Evolutionary conservation across 2,329 filamentous ascomycete species (phyloP), one percentile per base, ranked within the genome.

Genomic region (Cladosporium sp.): DNA sequence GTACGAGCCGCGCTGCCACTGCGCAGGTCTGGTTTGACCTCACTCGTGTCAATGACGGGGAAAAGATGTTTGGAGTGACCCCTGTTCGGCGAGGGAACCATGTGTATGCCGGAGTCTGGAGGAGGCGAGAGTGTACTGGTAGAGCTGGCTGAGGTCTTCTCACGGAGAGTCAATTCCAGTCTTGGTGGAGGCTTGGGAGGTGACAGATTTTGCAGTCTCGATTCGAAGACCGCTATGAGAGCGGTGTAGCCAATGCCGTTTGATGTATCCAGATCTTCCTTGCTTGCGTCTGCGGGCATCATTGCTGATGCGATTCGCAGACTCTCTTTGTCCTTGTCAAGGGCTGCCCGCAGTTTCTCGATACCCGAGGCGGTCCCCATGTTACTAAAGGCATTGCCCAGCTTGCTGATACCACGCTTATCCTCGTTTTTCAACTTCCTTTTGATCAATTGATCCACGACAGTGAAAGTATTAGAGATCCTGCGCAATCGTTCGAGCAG

Each of bases 291-390:
- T 5, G 39, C 22, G 8, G 38, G 38, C 17, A 36, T 30, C 51
- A 20, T 34, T 36, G 51, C 61, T 67, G 77, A 88, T 84, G 36
- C 51, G n/a, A 43, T 34, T 64, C 81, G 82, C 51, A 89, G 72
- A 2, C 83, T 80, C 64, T 88, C 85, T 9, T 82, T 79, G 12
- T 82, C 86, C 69, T 80, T 83, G 9, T 74, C 76, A 8, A 89
- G 75, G 11, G 82, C 83, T 3, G 75, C 71, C 42, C 80, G 79
- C 75, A 87, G 82, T 70, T 82, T 85, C 51, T 82, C 78, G 47
- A 88, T 81, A 57, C 87, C 84, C 54, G 80, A 81, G 59, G 87
- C 82, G 4, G 80, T 79, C 63, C 86, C 86, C 74, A 86, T 81
- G 74, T 83, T 85, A 52, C 84, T 80, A 74, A 84, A 86, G 37